Percentiles rank a stretch among this genome's conserved stretches.
These are phyloP conservation scores for Sarocladiaceae sp. DNA, from an alignment of 2,329 filamentous ascomycete species.

Conservation along the genomic window DNA sequence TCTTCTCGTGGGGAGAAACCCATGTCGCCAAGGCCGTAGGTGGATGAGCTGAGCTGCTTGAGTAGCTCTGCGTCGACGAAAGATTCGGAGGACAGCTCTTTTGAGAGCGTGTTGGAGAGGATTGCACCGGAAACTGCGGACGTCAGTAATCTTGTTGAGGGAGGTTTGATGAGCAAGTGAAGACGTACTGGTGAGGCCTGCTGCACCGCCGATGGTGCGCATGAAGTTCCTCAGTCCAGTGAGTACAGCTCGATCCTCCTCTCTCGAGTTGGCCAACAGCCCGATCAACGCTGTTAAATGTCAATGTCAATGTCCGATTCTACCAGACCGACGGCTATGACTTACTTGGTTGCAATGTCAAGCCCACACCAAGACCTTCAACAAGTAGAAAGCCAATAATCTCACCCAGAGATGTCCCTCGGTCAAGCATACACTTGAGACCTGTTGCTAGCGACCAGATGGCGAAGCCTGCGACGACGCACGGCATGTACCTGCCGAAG, in stretches of 20 bases:
- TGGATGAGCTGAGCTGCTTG: constrained; percentile 19
- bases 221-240: constrained; percentile 33
- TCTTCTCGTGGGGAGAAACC: constrained; percentile 14
- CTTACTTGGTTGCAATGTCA: constrained; percentile 27
- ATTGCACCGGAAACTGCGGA: constrained; percentile 18
- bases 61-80: constrained; percentile 14
- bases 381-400: constrained; percentile 26
- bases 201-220: constrained; percentile 24
- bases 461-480: constrained; percentile 24
- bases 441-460: constrained; percentile 30
- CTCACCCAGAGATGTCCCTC: constrained; percentile 18
- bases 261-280: constrained; percentile 28
- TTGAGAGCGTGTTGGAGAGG: constrained; percentile 13
- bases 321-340: neutral
- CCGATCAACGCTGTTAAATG: constrained; percentile 22
- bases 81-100: constrained; percentile 18
- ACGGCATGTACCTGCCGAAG: constrained; percentile 21
- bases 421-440: constrained; percentile 20
- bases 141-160: neutral
- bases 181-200: constrained; percentile 11
- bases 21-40: constrained; percentile 16
- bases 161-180: neutral
- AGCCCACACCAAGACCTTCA: constrained; percentile 27
- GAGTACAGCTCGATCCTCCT: constrained; percentile 29
- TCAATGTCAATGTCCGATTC: neutral